A percentile compares a stretch with the other conserved stretches of the same genome.
These are phyloP conservation scores for Saccharomycopsis malanga DNA, from an alignment of 805 yeast species.

Conservation along the genomic window DNA sequence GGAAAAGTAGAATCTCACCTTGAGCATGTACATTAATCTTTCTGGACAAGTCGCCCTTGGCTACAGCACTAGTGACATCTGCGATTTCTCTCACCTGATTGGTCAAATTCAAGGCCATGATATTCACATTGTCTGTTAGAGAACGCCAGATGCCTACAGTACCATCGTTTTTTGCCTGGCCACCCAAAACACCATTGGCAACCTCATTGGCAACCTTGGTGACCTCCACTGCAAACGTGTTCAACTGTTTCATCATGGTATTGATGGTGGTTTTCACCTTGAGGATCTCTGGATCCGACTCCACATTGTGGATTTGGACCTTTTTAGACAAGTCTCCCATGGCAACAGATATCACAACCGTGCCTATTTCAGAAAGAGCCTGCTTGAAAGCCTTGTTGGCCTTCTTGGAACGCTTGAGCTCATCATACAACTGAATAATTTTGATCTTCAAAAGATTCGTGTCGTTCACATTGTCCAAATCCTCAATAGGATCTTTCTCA, in stretches of 20 bases:
- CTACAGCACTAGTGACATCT: slow-evolving; percentile 84
- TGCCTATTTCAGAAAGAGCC: slow-evolving; percentile 73
- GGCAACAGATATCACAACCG: slow-evolving; percentile 82
- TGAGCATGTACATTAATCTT: slow-evolving; percentile 88
- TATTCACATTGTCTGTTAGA: slow-evolving; percentile 75
- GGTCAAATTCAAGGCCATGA: slow-evolving; percentile 40
- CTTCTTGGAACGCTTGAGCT: slow-evolving; percentile 19
- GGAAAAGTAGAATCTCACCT: slow-evolving; percentile 80
- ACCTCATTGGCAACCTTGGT: slow-evolving; percentile 85
- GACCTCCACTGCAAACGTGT: slow-evolving; percentile 73
- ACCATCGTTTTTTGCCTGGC: slow-evolving; percentile 80
- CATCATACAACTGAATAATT: slow-evolving; percentile 13
- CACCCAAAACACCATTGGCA: slow-evolving; percentile 85
- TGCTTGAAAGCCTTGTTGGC: slow-evolving; percentile 68
- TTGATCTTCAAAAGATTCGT: slow-evolving; percentile 13
- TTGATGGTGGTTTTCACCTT: slow-evolving; percentile 77
- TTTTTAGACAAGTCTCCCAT: slow-evolving; percentile 82
- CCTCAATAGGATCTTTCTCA: slow-evolving; percentile 14
- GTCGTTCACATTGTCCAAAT: slow-evolving; percentile 15
- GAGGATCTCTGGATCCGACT: slow-evolving; percentile 70
- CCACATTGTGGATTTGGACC: slow-evolving; percentile 64
- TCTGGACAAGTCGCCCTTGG: slow-evolving; percentile 74
- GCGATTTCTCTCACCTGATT: slow-evolving; percentile 59
- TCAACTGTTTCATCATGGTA: slow-evolving; percentile 83
- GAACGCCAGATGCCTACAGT: slow-evolving; percentile 85